phyloP scores from a whole-genome alignment of 331 rosid species.

The Malus hybrid region DNA sequence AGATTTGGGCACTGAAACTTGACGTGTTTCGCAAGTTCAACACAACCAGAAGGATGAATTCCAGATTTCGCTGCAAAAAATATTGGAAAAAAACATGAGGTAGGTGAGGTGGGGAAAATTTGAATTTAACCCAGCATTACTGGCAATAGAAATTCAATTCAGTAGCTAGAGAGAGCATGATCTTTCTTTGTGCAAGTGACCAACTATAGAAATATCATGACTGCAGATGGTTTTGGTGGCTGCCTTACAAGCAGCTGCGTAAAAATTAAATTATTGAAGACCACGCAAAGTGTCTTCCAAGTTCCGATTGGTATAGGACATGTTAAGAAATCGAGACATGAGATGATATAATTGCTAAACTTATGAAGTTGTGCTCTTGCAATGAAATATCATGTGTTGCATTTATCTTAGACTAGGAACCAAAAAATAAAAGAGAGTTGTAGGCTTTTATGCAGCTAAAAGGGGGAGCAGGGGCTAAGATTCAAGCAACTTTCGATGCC shows the following conservation, averaged over 20 bases:
- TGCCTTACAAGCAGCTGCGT: not conserved
- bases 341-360: not conserved
- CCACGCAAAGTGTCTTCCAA: not conserved
- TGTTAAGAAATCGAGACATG: not conserved
- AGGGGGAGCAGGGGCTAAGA: not conserved
- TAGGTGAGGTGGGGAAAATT: not conserved
- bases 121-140: not conserved
- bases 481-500: not conserved
- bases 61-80: slow-evolving; percentile 75
- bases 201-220: not conserved
- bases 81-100: not conserved
- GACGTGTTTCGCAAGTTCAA: slow-evolving; percentile 76
- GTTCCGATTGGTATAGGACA: not conserved
- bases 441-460: not conserved
- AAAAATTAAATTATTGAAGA: not conserved
- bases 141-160: not conserved
- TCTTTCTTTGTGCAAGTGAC: not conserved
- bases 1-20: slow-evolving; percentile 68
- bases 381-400: not conserved
- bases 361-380: not conserved
- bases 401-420: not conserved
- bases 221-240: not conserved
- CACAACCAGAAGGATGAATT: slow-evolving; percentile 76
- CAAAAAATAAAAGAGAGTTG: too few relatives aligned
- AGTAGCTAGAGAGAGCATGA: not conserved